These are phyloP conservation scores for Geotrichum carabidarum DNA, from an alignment of 1,139 yeast species.

Conservation along the genomic window DNA sequence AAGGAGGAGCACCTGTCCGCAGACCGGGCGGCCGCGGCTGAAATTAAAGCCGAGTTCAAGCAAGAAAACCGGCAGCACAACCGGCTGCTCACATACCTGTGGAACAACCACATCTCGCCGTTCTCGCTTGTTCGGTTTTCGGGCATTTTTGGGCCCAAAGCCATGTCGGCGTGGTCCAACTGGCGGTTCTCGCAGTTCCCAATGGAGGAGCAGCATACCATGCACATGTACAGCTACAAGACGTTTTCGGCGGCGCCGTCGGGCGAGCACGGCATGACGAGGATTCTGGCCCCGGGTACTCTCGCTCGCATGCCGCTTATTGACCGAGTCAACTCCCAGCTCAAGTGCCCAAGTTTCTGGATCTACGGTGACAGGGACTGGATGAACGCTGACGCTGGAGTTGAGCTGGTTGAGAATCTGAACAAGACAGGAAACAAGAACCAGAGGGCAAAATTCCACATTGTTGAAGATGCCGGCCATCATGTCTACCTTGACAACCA, in stretches of 20 bases:
- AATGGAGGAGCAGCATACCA: constrained; percentile 18
- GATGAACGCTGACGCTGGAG: constrained; percentile 77
- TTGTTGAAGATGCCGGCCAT: constrained; percentile 63
- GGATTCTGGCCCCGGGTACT: constrained; percentile 68
- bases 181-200: constrained; percentile 29
- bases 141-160: constrained; percentile 31
- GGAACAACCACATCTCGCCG: constrained; percentile 32
- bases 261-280: constrained; percentile 61
- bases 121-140: constrained; percentile 27
- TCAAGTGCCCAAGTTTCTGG: constrained; percentile 49
- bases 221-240: constrained; percentile 57
- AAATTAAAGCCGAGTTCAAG: not conserved
- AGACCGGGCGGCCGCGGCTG: not conserved
- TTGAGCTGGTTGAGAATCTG: constrained; percentile 44
- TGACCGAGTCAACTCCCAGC: constrained; percentile 48
- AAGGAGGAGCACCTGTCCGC: not conserved
- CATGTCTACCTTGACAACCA: constrained; percentile 76
- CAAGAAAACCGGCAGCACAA: not conserved
- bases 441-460: constrained; percentile 39
- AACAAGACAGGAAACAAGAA: constrained; percentile 28
- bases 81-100: constrained; percentile 22
- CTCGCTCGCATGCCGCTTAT: constrained; percentile 68
- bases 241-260: constrained; percentile 56
- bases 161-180: constrained; percentile 29
- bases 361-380: constrained; percentile 82